These are phyloP conservation scores for Kuraishia molischiana DNA, from an alignment of 805 yeast genomes.

Conservation along the genomic window DNA sequence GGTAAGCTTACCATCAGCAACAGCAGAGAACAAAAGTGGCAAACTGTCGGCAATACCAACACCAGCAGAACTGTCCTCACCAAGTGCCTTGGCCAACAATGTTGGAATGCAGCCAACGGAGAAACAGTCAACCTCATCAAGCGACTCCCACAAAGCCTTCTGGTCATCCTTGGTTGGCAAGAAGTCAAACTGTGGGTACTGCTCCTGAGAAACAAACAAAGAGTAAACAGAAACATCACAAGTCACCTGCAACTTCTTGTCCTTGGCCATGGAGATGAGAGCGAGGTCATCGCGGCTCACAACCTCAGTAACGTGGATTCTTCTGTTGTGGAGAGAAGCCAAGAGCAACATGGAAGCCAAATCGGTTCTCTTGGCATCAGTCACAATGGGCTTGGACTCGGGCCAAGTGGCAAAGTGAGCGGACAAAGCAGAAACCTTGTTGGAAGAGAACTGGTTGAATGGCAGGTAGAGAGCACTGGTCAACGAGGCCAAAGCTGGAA, in stretches of 20 bases:
- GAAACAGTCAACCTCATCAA: constrained; percentile 73
- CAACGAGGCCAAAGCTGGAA: constrained; percentile 48
- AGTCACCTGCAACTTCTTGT: constrained; percentile 72
- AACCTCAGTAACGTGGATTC: constrained; percentile 85
- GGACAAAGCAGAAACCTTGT: constrained; percentile 70
- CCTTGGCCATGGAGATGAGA: constrained; percentile 77
- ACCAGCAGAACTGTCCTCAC: constrained; percentile 55
- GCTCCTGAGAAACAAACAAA: constrained; percentile 64
- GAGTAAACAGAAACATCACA: constrained; percentile 83
- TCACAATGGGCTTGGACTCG: constrained; percentile 67
- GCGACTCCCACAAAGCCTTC: constrained; percentile 68
- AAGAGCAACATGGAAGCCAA: constrained; percentile 85
- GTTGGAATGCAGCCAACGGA: constrained; percentile 77
- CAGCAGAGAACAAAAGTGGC: constrained; percentile 77
- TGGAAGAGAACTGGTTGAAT: constrained; percentile 57
- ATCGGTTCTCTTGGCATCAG: constrained; percentile 88
- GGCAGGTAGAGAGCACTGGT: constrained; percentile 82
- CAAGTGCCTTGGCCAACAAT: constrained; percentile 55
- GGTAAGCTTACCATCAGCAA: constrained; percentile 61
- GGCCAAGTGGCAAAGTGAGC: constrained; percentile 84
- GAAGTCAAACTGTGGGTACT: constrained; percentile 59
- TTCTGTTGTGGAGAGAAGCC: constrained; percentile 78
- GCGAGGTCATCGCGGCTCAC: constrained; percentile 73
- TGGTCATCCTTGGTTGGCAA: constrained; percentile 80
- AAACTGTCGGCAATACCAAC: constrained; percentile 72